phyloP scores from a whole-genome alignment of 2,329 filamentous ascomycete genomes.

The Trichoderma polysporum region DNA sequence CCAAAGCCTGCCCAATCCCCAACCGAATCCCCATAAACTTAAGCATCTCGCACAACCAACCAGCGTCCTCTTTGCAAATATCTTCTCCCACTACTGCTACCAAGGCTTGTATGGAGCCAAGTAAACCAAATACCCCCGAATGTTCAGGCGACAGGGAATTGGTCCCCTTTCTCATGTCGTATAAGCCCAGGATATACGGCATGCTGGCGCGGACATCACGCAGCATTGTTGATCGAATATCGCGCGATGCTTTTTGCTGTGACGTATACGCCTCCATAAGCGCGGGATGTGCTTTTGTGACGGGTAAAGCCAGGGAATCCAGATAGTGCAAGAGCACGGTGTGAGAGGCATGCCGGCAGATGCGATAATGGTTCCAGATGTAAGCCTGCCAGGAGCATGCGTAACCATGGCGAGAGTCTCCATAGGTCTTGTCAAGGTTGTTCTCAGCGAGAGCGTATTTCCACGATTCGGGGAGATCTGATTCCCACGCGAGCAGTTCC shows the following conservation, averaged over 20 bases:
- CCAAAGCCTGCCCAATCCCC: background rate
- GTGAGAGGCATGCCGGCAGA: background rate
- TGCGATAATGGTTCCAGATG: slow-evolving; percentile 1
- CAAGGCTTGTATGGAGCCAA: background rate
- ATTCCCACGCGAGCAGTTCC: background rate
- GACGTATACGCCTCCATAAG: background rate
- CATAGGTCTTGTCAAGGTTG: background rate
- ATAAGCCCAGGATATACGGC: background rate
- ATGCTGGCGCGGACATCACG: background rate
- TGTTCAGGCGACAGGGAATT: background rate
- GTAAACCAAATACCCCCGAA: slow-evolving; percentile 1
- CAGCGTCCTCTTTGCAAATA: background rate
- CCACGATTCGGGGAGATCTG: background rate
- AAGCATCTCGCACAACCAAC: background rate
- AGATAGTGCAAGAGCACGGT: background rate
- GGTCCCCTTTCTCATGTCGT: background rate
- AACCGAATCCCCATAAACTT: background rate
- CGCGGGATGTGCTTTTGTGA: background rate
- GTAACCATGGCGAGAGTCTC: background rate
- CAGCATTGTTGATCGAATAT: background rate
- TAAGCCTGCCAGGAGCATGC: background rate
- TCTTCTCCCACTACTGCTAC: background rate
- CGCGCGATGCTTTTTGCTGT: background rate
- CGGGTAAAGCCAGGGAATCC: background rate
- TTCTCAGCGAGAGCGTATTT: background rate